These are phyloP conservation scores for Haberlea rhodopensis DNA, from an alignment of 257 asterid genomes.

Conservation along the genomic window DNA sequence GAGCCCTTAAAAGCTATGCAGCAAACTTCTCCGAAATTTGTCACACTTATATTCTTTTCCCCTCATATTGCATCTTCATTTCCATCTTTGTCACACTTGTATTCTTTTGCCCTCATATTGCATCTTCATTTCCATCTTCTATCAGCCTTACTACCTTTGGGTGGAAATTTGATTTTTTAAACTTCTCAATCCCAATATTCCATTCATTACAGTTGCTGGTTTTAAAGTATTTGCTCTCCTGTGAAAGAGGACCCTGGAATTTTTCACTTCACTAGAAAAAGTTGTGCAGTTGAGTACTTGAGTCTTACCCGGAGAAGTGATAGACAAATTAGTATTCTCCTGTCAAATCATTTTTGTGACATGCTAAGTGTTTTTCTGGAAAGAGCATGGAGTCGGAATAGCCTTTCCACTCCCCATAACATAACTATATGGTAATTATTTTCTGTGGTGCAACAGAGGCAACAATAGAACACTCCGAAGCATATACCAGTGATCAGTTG, in stretches of 20 bases:
- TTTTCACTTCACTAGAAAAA: neutral
- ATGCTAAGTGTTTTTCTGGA: neutral
- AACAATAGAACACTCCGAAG: slow-evolving; percentile 28
- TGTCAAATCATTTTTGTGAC: neutral
- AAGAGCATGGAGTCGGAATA: neutral
- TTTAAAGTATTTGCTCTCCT: neutral
- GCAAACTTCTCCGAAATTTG: neutral
- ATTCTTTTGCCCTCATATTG: neutral
- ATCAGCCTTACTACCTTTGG: neutral
- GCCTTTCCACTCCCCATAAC: neutral
- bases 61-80: neutral
- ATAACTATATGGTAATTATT: neutral
- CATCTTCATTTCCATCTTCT: neutral
- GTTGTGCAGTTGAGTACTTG: neutral
- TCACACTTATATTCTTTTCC: neutral
- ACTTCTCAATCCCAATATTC: slow-evolving; percentile 1
- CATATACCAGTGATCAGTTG: slow-evolving; percentile 24
- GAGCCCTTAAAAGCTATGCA: neutral
- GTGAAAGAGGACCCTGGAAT: neutral
- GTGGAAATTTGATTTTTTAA: neutral
- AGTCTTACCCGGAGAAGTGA: neutral
- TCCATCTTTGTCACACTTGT: neutral
- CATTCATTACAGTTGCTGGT: neutral
- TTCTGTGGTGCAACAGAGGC: slow-evolving; percentile 28
- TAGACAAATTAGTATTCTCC: neutral